Conservation (phyloP, 352 stramenopile species). For the Phytophthora pinifolia region DNA sequence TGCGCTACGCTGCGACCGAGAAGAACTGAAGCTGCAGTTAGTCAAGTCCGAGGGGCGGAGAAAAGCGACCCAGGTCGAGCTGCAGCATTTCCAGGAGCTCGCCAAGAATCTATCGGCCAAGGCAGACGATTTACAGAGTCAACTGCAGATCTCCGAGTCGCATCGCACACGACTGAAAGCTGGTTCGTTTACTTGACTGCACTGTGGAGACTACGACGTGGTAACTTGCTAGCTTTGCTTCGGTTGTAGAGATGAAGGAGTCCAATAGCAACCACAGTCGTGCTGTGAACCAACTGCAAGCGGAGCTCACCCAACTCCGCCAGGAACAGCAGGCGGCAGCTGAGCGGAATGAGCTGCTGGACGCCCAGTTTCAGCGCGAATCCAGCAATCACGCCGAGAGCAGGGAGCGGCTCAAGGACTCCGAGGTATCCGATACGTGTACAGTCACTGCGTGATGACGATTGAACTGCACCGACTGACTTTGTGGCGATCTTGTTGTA, state of each 20-base stretch:
- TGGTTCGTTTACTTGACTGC: constrained; percentile 22
- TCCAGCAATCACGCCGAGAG: constrained; percentile 45
- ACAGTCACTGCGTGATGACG: neutral
- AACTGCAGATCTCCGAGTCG: constrained; percentile 50
- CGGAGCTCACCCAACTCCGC: constrained; percentile 30
- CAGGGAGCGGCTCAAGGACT: constrained; percentile 47
- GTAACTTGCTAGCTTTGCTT: constrained; percentile 6
- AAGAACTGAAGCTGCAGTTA: constrained; percentile 63
- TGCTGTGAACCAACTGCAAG: constrained; percentile 32
- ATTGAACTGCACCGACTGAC: neutral
- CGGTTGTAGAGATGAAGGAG: constrained; percentile 40
- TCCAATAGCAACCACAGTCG: constrained; percentile 34
- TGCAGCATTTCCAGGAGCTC: constrained; percentile 56
- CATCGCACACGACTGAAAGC: constrained; percentile 34
- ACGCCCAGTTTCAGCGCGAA: constrained; percentile 46
- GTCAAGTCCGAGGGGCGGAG: constrained; percentile 47
- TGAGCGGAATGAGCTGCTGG: constrained; percentile 38
- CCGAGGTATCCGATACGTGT: constrained; percentile 50
- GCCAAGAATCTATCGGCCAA: constrained; percentile 53
- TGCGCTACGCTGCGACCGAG: constrained; percentile 51
- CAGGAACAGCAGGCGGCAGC: constrained; percentile 30
- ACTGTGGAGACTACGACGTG: neutral
- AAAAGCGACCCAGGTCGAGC: constrained; percentile 43
- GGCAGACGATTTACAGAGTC: constrained; percentile 47
- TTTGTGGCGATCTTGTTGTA: neutral